phyloP scores from a whole-genome alignment of 257 asterid genomes.

The Solanum verrucosum region DNA sequence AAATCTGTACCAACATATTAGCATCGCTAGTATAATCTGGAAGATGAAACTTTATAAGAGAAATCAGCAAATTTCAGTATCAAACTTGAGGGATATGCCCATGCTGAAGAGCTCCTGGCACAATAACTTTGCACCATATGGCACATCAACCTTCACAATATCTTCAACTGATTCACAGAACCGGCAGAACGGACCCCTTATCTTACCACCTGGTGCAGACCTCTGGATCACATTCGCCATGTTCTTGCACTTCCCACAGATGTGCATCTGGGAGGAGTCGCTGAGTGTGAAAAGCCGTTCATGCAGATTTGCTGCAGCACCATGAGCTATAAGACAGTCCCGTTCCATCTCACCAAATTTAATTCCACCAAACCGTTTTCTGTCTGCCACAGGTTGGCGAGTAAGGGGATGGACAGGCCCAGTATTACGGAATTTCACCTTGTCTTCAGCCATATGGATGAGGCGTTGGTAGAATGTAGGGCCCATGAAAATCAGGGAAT shows the following conservation, averaged over 20 bases:
- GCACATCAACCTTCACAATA: conserved; percentile 71
- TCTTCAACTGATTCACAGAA: conserved; percentile 69
- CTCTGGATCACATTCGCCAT: conserved; percentile 78
- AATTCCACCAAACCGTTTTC: conserved; percentile 88
- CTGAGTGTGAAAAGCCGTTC: conserved; percentile 93
- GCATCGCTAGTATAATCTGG: not conserved
- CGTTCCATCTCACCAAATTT: conserved; percentile 97
- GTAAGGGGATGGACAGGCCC: conserved; percentile 98
- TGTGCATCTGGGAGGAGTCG: conserved; percentile 77
- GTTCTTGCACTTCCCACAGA: conserved; percentile 66
- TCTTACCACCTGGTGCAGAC: conserved; percentile 52
- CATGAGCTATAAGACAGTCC: conserved; percentile 90
- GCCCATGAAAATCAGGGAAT: conserved; percentile 70
- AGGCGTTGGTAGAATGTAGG: conserved; percentile 95
- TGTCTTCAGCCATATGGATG: conserved; percentile 92
- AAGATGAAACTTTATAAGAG: not conserved
- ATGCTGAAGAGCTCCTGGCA: conserved; percentile 90
- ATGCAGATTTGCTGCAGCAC: conserved; percentile 80
- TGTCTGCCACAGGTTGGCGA: conserved; percentile 93
- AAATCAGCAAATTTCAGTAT: conserved; percentile 60
- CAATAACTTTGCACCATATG: conserved; percentile 85
- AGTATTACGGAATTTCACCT: conserved; percentile 73
- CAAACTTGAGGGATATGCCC: conserved; percentile 80
- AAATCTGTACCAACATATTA: not conserved
- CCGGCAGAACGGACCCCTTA: conserved; percentile 82